Base-by-base conservation (phyloP, 2,329 filamentous ascomycete species). In the Ascochyta viciae-villosae region DNA sequence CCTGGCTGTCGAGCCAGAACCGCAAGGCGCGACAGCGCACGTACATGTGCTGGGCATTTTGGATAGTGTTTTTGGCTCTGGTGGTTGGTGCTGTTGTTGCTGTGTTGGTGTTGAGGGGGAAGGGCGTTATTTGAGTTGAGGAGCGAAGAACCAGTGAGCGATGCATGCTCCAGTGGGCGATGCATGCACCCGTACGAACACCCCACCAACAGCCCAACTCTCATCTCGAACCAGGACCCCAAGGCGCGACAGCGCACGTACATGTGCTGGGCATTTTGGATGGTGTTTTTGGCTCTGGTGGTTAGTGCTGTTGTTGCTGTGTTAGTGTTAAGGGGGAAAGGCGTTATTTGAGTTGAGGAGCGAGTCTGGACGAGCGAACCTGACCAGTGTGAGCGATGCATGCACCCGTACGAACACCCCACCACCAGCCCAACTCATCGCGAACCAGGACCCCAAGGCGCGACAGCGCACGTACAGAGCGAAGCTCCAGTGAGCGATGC, bases 1-100 rank as follows among this genome's bases (percentile, higher is more conserved):
- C 78, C 47, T 87, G 84, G 84, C 82, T 87, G 29, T 76, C 76
- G 33, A 74, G 74, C 6, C 78, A 86, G 71, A 74, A 76, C 15
- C 71, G 71, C 44, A 86, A 86, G 64, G 75, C 75, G 50, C 65
- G 70, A 4, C 78, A 77, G 42, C 76, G 80, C 9, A 78, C 78
- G 22, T 78, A 77, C 47, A 76, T 85, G 47, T 82, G 80, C 63
- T 81, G 76, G 72, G 58, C 63, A 13, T 82, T 82, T 65, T 82
- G 80, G 80, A 54, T 78, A 2, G 61, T 63, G n/a, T 72, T 82
- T 45, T 62, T 79, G n/a, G 71, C 77, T 2, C 49, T 84, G 9
- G 72, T 82, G 0, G 77, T 76, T 0, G 80, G 74, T 0, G 70
- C 80, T 2, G 77, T 83, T 10, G 74, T 79, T 1, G 70, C 80